Percentiles rank a stretch among this genome's conserved stretches.
phyloP scores from a whole-genome alignment of 108 stramenopile species.

The Epithemia pelagica region DNA sequence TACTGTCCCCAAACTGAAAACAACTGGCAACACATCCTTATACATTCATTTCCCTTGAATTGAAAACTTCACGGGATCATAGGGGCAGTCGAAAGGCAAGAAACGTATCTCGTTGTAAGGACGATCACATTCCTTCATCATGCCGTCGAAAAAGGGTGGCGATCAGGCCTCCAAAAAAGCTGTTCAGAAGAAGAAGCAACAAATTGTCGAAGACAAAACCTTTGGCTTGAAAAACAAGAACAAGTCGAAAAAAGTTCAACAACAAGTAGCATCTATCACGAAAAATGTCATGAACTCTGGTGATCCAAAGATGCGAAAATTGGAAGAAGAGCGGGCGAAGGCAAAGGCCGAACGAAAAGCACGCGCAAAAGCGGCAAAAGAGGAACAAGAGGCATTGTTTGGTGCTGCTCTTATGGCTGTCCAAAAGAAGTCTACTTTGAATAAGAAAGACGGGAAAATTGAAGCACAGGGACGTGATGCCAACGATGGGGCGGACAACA shows the following conservation, averaged over 20 bases:
- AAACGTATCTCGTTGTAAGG: too few species aligned
- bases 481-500: conserved; percentile 47
- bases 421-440: conserved; percentile 54
- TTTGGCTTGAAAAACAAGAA: conserved; percentile 91
- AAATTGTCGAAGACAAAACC: conserved; percentile 77
- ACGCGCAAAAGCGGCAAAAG: conserved; percentile 69
- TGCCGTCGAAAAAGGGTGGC: conserved; percentile 45
- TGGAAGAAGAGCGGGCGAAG: conserved; percentile 61
- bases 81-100: too few species aligned
- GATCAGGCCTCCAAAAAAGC: conserved; percentile 65
- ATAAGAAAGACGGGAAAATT: conserved; percentile 48
- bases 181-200: conserved; percentile 80
- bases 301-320: conserved; percentile 45
- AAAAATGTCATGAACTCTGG: conserved; percentile 63
- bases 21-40: too few species aligned
- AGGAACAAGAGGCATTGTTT: conserved; percentile 80
- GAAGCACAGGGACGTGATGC: conserved; percentile 78
- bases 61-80: too few species aligned
- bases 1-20: too few species aligned
- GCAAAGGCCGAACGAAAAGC: conserved; percentile 54
- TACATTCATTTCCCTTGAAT: too few species aligned
- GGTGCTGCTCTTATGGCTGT: conserved; percentile 75
- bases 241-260: conserved; percentile 75
- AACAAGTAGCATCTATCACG: conserved; percentile 37
- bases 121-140: conserved; percentile 6